A percentile compares a stretch with the other conserved stretches of the same genome.
These are phyloP conservation scores for Castanea crenata DNA, from an alignment of 306 rosid genomes.

Conservation along the genomic window DNA sequence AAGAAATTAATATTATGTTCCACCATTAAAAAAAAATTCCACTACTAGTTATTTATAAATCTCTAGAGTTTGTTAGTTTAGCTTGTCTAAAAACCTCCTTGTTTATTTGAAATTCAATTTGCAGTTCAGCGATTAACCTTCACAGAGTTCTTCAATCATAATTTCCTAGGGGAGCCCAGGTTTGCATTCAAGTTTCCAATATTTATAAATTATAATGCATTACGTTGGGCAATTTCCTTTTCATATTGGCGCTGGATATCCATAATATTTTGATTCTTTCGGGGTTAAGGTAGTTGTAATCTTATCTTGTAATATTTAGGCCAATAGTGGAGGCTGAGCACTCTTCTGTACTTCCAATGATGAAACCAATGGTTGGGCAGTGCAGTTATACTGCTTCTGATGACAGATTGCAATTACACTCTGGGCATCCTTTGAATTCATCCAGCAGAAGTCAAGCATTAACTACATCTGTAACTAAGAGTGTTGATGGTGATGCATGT, in stretches of 20 bases:
- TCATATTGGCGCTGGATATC: neutral
- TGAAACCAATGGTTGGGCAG: constrained; percentile 27
- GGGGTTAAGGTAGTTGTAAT: constrained; percentile 10
- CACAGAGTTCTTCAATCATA: constrained; percentile 77
- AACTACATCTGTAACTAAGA: constrained; percentile 22
- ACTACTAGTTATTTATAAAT: neutral
- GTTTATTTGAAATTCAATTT: constrained; percentile 40
- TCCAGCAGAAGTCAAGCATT: constrained; percentile 28
- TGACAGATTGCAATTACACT: constrained; percentile 33
- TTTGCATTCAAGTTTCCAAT: constrained; percentile 20
- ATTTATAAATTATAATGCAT: neutral
- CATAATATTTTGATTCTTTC: constrained; percentile 6
- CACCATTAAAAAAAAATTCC: neutral
- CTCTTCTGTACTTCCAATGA: constrained; percentile 30
- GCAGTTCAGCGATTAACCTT: constrained; percentile 90
- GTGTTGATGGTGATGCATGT: constrained; percentile 31
- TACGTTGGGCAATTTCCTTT: constrained; percentile 5
- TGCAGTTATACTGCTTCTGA: constrained; percentile 25
- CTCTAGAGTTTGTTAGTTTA: neutral
- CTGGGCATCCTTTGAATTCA: constrained; percentile 28
- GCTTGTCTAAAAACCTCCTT: constrained; percentile 20
- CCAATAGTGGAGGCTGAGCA: constrained; percentile 36
- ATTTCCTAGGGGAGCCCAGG: constrained; percentile 66
- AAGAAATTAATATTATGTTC: neutral
- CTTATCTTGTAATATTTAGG: constrained; percentile 40